Conservation (phyloP, 768 basidiomycete genomes). For the Sporobolomyces roseus region DNA sequence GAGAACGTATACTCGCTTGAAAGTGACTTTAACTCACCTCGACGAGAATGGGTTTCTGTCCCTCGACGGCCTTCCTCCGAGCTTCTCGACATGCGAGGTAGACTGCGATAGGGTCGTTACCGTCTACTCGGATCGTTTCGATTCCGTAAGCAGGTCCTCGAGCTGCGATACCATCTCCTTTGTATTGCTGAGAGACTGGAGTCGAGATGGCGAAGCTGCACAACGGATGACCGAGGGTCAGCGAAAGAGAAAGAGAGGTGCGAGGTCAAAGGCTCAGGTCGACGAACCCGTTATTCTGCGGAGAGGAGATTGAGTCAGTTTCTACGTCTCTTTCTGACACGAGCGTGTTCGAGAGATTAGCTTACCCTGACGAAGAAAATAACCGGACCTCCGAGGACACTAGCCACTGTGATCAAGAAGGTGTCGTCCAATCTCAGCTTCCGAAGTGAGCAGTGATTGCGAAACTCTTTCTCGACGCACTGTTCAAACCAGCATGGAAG, state of each 20-base stretch:
- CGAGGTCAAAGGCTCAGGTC: background rate
- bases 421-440: conserved; percentile 27
- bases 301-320: conserved; percentile 51
- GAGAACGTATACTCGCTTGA: background rate
- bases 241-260: background rate
- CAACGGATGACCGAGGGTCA: background rate
- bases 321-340: too few relatives aligned
- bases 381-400: conserved; percentile 49
- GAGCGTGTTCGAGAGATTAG: background rate
- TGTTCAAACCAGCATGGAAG: conserved; percentile 81
- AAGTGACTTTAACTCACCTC: conserved; percentile 50
- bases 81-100: conserved; percentile 69
- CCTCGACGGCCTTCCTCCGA: conserved; percentile 65
- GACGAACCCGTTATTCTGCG: conserved; percentile 46
- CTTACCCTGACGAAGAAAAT: conserved; percentile 43
- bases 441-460: conserved; percentile 53
- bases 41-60: conserved; percentile 73
- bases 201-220: conserved; percentile 81
- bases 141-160: conserved; percentile 89
- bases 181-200: conserved; percentile 79
- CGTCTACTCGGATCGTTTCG: conserved; percentile 86
- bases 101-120: conserved; percentile 81
- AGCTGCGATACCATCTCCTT: conserved; percentile 87
- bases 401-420: conserved; percentile 51
- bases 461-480: conserved; percentile 49